phyloP scores from a whole-genome alignment of 306 rosid genomes.

The Adenanthera pavonina region DNA sequence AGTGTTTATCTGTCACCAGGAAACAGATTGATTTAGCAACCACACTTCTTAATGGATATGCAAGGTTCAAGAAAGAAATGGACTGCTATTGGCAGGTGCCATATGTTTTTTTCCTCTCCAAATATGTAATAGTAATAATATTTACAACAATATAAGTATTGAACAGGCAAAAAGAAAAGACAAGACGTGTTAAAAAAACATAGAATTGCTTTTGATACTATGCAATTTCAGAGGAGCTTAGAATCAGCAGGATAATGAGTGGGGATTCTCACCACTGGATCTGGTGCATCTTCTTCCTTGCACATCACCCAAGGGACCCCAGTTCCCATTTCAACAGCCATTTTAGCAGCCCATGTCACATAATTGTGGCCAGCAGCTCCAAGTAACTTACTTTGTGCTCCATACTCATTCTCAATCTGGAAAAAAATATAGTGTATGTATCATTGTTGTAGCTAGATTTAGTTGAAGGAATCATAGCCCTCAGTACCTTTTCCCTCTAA shows the following conservation, averaged over 20 bases:
- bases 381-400: slow-evolving; percentile 78
- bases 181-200: slow-evolving; percentile 4
- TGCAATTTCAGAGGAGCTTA: slow-evolving; percentile 15
- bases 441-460: slow-evolving; percentile 35
- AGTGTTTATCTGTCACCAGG: slow-evolving; percentile 81
- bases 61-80: slow-evolving; percentile 20
- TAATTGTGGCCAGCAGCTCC: slow-evolving; percentile 88
- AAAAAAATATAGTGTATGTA: slow-evolving; percentile 20
- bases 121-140: not conserved
- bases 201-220: slow-evolving; percentile 21
- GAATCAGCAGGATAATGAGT: slow-evolving; percentile 9
- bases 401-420: slow-evolving; percentile 98
- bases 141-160: not conserved
- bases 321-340: slow-evolving; percentile 90
- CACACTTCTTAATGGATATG: slow-evolving; percentile 5
- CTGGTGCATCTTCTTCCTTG: slow-evolving; percentile 99
- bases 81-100: not conserved
- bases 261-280: slow-evolving; percentile 84
- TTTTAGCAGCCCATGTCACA: slow-evolving; percentile 94
- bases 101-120: not conserved
- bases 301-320: slow-evolving; percentile 99
- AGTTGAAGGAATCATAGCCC: slow-evolving; percentile 26
- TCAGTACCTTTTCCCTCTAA: slow-evolving; percentile 1
- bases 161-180: slow-evolving; percentile 20
- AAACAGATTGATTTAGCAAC: slow-evolving; percentile 39